Conservation (phyloP, 1,284 basidiomycete genomes). For the Serendipita sp. region DNA sequence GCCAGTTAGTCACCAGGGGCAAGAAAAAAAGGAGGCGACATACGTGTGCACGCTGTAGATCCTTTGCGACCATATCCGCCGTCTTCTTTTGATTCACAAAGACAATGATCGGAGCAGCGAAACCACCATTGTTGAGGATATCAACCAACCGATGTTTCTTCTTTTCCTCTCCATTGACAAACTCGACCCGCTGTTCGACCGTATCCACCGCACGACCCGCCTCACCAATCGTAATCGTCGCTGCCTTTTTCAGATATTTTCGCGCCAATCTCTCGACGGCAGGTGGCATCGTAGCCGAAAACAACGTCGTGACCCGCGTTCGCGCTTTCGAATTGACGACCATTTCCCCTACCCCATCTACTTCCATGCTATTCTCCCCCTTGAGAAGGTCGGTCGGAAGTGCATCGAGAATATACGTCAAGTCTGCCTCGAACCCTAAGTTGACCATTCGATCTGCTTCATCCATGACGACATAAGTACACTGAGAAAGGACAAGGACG, state of each 20-base stretch:
- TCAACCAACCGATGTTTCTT: constrained; percentile 81
- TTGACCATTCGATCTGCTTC: constrained; percentile 99
- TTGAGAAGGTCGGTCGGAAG: constrained; percentile 77
- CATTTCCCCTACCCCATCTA: constrained; percentile 25
- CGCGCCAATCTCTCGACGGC: constrained; percentile 87
- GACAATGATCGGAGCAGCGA: constrained; percentile 86
- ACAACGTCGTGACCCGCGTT: constrained; percentile 80
- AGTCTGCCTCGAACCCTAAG: constrained; percentile 87
- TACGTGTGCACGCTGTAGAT: constrained; percentile 73
- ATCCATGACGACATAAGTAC: constrained; percentile 97
- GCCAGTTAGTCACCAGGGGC: neutral
- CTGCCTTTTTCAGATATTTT: constrained; percentile 86
- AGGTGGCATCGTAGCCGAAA: constrained; percentile 97
- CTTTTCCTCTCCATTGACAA: constrained; percentile 84
- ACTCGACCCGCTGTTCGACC: constrained; percentile 93
- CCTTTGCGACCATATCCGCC: constrained; percentile 90
- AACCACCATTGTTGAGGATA: constrained; percentile 74
- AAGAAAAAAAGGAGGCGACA: constrained; percentile 19
- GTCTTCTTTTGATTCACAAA: constrained; percentile 99
- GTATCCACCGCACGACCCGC: constrained; percentile 96
- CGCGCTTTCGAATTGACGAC: constrained; percentile 60
- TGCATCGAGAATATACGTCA: constrained; percentile 90
- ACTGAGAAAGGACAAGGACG: constrained; percentile 89
- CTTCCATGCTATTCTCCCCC: constrained; percentile 51
- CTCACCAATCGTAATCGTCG: constrained; percentile 93